Evolutionary conservation across 2,329 filamentous ascomycete genomes (phyloP).

Genomic region (Trichoderma sp.): DNA sequence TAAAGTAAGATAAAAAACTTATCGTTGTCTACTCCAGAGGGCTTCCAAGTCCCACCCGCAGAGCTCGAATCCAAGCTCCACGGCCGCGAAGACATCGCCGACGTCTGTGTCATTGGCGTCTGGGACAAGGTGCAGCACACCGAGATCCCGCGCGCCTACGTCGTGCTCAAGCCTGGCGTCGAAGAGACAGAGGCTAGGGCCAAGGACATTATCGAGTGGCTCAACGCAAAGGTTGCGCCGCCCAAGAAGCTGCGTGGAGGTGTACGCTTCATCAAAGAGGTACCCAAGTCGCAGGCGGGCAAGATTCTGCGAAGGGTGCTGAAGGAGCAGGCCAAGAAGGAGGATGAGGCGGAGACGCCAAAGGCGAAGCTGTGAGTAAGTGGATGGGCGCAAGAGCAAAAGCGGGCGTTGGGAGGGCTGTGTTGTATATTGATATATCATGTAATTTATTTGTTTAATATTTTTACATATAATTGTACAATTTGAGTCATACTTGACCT

Average conservation of each 20-base stretch:
- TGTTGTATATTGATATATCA: neutral
- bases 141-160: constrained; percentile 64
- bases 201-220: constrained; percentile 44
- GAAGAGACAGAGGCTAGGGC: constrained; percentile 41
- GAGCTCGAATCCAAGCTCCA: constrained; percentile 61
- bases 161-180: constrained; percentile 45
- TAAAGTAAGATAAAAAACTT: too few species aligned
- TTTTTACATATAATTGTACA: constrained; percentile 14
- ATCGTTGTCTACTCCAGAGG: constrained; percentile 47
- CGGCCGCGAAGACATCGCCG: constrained; percentile 51
- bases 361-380: constrained; percentile 44
- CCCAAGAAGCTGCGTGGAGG: constrained; percentile 74
- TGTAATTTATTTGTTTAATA: neutral
- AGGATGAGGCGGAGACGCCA: constrained; percentile 36
- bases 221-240: constrained; percentile 62
- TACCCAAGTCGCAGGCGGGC: constrained; percentile 69
- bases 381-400: neutral
- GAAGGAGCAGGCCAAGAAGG: constrained; percentile 47
- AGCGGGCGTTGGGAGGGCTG: neutral
- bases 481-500: neutral
- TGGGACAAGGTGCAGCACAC: constrained; percentile 62
- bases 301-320: constrained; percentile 57
- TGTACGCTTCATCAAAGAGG: constrained; percentile 66
- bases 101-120: constrained; percentile 69
- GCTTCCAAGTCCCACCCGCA: constrained; percentile 71